A percentile compares a stretch with the other conserved stretches of the same genome.
Conservation (phyloP, 2,329 filamentous ascomycete species). For the Cladosporium velox region DNA sequence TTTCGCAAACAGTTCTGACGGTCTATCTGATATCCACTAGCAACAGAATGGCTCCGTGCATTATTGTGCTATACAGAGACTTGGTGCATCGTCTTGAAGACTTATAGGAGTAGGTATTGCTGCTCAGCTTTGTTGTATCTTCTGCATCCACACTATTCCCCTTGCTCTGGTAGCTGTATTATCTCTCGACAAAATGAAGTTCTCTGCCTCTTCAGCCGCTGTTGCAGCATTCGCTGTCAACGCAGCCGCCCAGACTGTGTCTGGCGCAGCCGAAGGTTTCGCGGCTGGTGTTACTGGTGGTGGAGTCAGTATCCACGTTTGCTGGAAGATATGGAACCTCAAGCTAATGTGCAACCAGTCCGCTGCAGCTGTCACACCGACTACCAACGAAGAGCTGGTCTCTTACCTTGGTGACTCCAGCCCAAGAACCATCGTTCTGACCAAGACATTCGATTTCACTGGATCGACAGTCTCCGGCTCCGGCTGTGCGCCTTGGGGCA, state of each 20-base stretch:
- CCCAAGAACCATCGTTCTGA: conserved; percentile 60
- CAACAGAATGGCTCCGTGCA: background rate
- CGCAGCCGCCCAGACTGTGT: conserved; percentile 31
- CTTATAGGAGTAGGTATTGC: background rate
- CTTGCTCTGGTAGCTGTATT: background rate
- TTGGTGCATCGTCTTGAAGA: background rate
- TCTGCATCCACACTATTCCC: background rate
- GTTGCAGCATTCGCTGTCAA: conserved; percentile 29
- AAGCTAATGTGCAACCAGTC: conserved; percentile 22
- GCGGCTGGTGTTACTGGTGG: conserved; percentile 62
- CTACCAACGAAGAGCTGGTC: conserved; percentile 56
- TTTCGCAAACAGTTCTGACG: background rate
- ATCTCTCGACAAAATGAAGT: conserved; percentile 29
- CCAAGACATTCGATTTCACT: conserved; percentile 57
- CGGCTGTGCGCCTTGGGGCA: conserved; percentile 60
- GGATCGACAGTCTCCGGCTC: conserved; percentile 51
- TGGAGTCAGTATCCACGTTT: conserved; percentile 36
- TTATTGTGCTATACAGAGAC: too few relatives aligned
- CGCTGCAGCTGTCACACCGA: conserved; percentile 42
- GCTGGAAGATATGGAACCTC: too few relatives aligned
- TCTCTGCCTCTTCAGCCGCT: conserved; percentile 25
- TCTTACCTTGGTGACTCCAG: conserved; percentile 58
- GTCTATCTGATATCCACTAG: background rate
- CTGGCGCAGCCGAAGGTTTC: conserved; percentile 50
- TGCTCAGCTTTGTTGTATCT: background rate